Percentiles rank a stretch among this genome's conserved stretches.
phyloP scores from a whole-genome alignment of 805 yeast species.

The Crinitomyces ghanaensis region DNA sequence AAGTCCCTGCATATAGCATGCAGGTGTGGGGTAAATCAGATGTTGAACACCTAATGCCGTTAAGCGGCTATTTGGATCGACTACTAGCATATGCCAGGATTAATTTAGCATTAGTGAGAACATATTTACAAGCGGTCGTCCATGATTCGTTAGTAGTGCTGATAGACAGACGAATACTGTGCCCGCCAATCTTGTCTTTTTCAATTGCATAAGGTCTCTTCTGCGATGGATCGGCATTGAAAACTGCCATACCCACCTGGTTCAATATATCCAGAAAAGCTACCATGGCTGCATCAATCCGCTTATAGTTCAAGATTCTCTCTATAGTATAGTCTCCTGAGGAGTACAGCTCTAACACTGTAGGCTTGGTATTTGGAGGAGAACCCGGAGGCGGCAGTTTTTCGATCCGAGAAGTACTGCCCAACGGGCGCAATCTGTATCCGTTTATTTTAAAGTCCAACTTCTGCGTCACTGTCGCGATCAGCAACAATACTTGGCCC shows the following conservation, averaged over 20 bases:
- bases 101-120: slow-evolving; percentile 77
- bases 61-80: slow-evolving; percentile 5
- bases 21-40: no score
- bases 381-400: slow-evolving; percentile 32
- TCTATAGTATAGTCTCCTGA: slow-evolving; percentile 66
- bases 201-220: slow-evolving; percentile 68
- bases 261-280: slow-evolving; percentile 54
- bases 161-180: slow-evolving; percentile 58
- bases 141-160: slow-evolving; percentile 60
- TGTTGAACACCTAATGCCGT: no score
- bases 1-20: no score
- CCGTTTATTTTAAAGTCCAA: slow-evolving; percentile 44
- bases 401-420: slow-evolving; percentile 70
- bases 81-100: slow-evolving; percentile 59
- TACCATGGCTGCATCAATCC: slow-evolving; percentile 71
- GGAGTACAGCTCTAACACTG: slow-evolving; percentile 44
- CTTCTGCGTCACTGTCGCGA: slow-evolving; percentile 51
- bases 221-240: slow-evolving; percentile 36
- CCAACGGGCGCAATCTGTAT: slow-evolving; percentile 68
- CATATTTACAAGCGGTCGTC: slow-evolving; percentile 80
- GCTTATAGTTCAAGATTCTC: slow-evolving; percentile 59
- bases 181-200: slow-evolving; percentile 64
- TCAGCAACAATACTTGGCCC: slow-evolving; percentile 67
- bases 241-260: slow-evolving; percentile 37
- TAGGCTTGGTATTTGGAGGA: slow-evolving; percentile 22